These are phyloP conservation scores for Cystofilobasidium bisporidii DNA, from an alignment of 768 basidiomycete species.

Conservation along the genomic window DNA sequence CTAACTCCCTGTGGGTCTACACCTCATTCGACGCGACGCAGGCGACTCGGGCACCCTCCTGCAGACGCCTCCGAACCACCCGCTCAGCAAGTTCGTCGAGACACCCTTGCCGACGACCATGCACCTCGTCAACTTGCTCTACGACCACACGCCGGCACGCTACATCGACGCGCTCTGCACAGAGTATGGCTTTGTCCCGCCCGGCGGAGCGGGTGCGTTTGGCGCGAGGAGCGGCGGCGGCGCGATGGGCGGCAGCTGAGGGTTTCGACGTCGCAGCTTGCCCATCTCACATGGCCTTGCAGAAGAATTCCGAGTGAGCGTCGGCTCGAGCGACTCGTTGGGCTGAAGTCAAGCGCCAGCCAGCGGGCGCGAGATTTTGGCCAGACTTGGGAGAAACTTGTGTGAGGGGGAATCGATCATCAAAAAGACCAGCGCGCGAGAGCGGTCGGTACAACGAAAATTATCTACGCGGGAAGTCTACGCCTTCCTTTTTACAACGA, in stretches of 20 bases:
- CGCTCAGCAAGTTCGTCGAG: slow-evolving; percentile 9
- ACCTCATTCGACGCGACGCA: too few relatives aligned
- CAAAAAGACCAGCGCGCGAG: too few relatives aligned
- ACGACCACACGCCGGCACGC: slow-evolving; percentile 84
- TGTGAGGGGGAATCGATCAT: too few relatives aligned
- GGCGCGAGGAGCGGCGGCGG: not conserved
- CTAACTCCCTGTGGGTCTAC: too few relatives aligned
- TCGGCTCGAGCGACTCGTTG: too few relatives aligned
- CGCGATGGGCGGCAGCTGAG: not conserved
- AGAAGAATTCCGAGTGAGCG: too few relatives aligned
- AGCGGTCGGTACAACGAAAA: too few relatives aligned
- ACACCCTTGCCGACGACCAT: slow-evolving; percentile 47
- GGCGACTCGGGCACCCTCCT: slow-evolving; percentile 18
- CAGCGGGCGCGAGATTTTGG: too few relatives aligned
- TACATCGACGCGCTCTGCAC: slow-evolving; percentile 94
- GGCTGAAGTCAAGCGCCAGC: too few relatives aligned
- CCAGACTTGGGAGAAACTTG: too few relatives aligned
- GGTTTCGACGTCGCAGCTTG: too few relatives aligned
- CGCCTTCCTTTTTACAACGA: not conserved
- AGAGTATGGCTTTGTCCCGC: slow-evolving; percentile 43
- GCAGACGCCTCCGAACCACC: slow-evolving; percentile 8
- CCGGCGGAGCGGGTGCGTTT: not conserved
- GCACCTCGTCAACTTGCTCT: slow-evolving; percentile 64
- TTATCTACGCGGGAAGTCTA: not conserved
- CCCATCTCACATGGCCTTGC: too few relatives aligned